phyloP scores from a whole-genome alignment of 1,139 yeast genomes.

The Blastobotrys raffinosifermentans region DNA sequence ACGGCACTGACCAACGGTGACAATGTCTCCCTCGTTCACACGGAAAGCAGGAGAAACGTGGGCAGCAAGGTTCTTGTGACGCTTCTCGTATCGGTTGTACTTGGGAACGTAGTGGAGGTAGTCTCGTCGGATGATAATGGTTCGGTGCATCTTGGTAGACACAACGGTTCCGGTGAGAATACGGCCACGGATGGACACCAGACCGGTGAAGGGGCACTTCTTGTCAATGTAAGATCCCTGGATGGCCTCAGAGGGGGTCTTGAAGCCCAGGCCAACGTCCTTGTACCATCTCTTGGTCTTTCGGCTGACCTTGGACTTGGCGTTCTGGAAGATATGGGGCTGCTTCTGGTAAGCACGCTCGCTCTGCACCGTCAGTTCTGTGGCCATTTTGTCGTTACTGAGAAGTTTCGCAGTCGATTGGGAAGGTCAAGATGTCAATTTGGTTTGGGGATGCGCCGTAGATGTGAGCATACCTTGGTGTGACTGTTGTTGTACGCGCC shows the following conservation, averaged over 20 bases:
- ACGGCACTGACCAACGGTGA: constrained; percentile 99
- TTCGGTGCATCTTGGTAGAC: constrained; percentile 99
- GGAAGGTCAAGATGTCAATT: no score
- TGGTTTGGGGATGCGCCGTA: no score
- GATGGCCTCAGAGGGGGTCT: constrained; percentile 99
- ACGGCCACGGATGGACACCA: constrained; percentile 98
- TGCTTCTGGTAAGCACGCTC: constrained; percentile 99
- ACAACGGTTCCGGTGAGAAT: constrained; percentile 94
- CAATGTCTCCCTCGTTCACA: constrained; percentile 97
- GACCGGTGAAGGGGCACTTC: constrained; percentile 99
- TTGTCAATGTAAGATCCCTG: constrained; percentile 99
- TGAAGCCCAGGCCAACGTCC: constrained; percentile 99
- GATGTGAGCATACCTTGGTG: no score
- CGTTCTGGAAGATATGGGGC: constrained; percentile 99
- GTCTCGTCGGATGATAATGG: constrained; percentile 99
- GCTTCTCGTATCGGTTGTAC: constrained; percentile 99
- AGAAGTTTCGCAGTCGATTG: no score
- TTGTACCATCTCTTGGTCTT: constrained; percentile 99
- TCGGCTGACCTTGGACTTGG: constrained; percentile 98
- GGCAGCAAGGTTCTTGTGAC: constrained; percentile 99
- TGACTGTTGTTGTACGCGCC: no score
- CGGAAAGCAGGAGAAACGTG: constrained; percentile 99
- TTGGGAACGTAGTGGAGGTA: constrained; percentile 99
- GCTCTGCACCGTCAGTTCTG: constrained; percentile 99
- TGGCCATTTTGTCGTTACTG: constrained; percentile 87